phyloP scores from a whole-genome alignment of 2,329 filamentous ascomycete species.

The Clarireedia hainanense region DNA sequence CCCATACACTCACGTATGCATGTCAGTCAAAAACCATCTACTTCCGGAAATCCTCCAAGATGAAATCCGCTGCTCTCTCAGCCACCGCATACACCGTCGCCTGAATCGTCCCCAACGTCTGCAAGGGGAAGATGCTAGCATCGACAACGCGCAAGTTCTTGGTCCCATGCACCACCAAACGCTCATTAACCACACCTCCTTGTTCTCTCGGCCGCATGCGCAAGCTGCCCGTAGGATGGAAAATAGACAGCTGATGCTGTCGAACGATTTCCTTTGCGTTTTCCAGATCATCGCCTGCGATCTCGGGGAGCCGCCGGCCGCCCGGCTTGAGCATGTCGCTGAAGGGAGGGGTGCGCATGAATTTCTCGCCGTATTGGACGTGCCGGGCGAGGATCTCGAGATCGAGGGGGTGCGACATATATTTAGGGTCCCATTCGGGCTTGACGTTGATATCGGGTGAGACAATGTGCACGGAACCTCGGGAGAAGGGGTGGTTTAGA shows the following conservation, averaged over 20 bases:
- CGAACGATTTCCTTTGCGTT: background rate
- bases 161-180: slow-evolving; percentile 15
- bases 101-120: slow-evolving; percentile 10
- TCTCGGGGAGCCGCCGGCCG: background rate
- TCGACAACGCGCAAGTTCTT: slow-evolving; percentile 14
- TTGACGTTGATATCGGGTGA: slow-evolving; percentile 31
- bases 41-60: background rate
- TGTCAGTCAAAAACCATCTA: background rate
- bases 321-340: slow-evolving; percentile 26
- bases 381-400: slow-evolving; percentile 33
- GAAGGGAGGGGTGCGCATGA: slow-evolving; percentile 27
- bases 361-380: slow-evolving; percentile 28
- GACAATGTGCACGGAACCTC: slow-evolving; percentile 49
- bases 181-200: slow-evolving; percentile 14
- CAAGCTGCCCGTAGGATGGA: slow-evolving; percentile 14
- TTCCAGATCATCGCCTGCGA: background rate
- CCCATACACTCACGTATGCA: no score
- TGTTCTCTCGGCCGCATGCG: slow-evolving; percentile 12
- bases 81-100: slow-evolving; percentile 15
- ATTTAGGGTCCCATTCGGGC: slow-evolving; percentile 46
- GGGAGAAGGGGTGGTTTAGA: slow-evolving; percentile 47
- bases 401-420: slow-evolving; percentile 38
- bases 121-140: slow-evolving; percentile 16
- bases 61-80: slow-evolving; percentile 13
- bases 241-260: background rate